phyloP scores from a whole-genome alignment of 2,329 filamentous ascomycete species.

The Exophiala viscosa region DNA sequence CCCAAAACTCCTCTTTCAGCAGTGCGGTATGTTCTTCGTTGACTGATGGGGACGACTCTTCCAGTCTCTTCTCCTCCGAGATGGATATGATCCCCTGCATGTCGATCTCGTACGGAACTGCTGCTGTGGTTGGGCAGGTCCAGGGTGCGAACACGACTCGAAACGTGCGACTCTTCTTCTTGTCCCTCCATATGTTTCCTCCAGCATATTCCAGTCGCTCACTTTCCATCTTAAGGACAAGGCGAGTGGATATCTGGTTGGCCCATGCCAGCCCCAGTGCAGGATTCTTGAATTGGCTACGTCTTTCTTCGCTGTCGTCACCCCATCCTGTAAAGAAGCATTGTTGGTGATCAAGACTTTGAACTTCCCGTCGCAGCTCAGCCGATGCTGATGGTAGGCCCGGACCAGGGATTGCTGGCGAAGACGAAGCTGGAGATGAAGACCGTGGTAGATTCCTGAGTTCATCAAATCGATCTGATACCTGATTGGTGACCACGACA shows the following conservation, averaged over 20 bases:
- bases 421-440: slow-evolving; percentile 16
- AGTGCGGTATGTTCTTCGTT: slow-evolving; percentile 21
- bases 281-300: slow-evolving; percentile 66
- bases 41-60: not conserved
- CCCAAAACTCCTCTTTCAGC: slow-evolving; percentile 23
- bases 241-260: slow-evolving; percentile 77
- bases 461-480: slow-evolving; percentile 74
- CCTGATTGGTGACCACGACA: slow-evolving; percentile 91
- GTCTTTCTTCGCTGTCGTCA: slow-evolving; percentile 48
- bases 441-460: slow-evolving; percentile 10
- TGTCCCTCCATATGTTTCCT: slow-evolving; percentile 28
- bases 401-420: slow-evolving; percentile 9
- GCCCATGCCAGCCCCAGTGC: slow-evolving; percentile 86
- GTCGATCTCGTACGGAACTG: slow-evolving; percentile 23
- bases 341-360: slow-evolving; percentile 84
- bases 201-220: slow-evolving; percentile 31
- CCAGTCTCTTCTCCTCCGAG: not conserved
- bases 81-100: slow-evolving; percentile 21
- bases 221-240: slow-evolving; percentile 73
- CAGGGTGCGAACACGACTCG: slow-evolving; percentile 89
- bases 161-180: slow-evolving; percentile 64
- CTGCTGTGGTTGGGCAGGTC: slow-evolving; percentile 36
- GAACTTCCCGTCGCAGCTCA: slow-evolving; percentile 45
- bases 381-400: slow-evolving; percentile 1
- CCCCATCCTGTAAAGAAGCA: slow-evolving; percentile 96